Percentiles rank a stretch among this genome's conserved stretches.
Conservation (phyloP, 305 asterid genomes). For the Fraxinus velutina region DNA sequence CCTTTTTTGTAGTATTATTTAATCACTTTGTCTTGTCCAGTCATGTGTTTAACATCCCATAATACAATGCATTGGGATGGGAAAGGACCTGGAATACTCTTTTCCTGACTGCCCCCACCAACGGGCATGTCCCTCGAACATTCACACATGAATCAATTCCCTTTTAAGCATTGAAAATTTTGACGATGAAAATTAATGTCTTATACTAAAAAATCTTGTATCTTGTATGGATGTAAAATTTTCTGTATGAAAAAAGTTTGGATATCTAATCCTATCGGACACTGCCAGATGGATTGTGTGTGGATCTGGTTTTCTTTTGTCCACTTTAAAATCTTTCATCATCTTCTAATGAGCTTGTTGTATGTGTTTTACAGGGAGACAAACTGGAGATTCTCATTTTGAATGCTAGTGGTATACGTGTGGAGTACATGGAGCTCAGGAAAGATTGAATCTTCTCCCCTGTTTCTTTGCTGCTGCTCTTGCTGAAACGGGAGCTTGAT, state of each 20-base stretch:
- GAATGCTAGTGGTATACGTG: constrained; percentile 60
- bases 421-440: constrained; percentile 82
- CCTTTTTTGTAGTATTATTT: neutral
- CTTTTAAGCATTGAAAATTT: neutral
- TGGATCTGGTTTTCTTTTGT: neutral
- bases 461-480: constrained; percentile 9
- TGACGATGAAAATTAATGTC: neutral
- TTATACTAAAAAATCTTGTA: neutral
- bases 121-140: neutral
- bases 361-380: constrained; percentile 62
- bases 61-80: neutral
- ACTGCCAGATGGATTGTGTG: neutral
- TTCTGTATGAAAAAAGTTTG: neutral
- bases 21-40: neutral
- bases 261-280: neutral
- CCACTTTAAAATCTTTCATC: neutral
- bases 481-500: neutral
- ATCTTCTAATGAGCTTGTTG: neutral
- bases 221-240: neutral
- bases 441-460: constrained; percentile 48
- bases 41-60: neutral
- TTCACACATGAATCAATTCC: neutral
- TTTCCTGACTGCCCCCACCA: neutral
- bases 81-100: neutral
- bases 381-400: constrained; percentile 69